Conservation (phyloP, 768 basidiomycete species). For the Candolleomyces aberdarensis region DNA sequence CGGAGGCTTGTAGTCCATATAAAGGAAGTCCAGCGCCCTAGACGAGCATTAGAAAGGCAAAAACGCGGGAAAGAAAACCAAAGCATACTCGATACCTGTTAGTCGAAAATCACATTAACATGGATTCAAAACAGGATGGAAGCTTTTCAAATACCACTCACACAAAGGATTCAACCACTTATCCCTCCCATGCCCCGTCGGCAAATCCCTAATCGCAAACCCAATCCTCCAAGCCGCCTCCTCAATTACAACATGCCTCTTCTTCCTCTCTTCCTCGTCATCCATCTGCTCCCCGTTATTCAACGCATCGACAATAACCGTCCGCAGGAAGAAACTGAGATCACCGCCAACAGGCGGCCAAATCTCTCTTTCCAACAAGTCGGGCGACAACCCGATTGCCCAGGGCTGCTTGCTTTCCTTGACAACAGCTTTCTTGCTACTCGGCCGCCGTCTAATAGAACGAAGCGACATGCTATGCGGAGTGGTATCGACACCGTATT, state of each 20-base stretch:
- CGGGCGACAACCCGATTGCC: conserved; percentile 72
- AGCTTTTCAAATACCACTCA: conserved; percentile 36
- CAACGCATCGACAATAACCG: conserved; percentile 82
- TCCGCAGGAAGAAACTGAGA: conserved; percentile 76
- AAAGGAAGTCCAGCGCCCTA: conserved; percentile 86
- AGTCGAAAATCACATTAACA: conserved; percentile 1
- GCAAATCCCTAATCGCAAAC: conserved; percentile 79
- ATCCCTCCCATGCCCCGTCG: conserved; percentile 58
- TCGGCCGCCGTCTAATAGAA: conserved; percentile 28
- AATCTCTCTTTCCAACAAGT: conserved; percentile 65
- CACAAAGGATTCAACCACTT: conserved; percentile 83
- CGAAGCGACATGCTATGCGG: conserved; percentile 32
- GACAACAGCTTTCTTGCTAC: conserved; percentile 14
- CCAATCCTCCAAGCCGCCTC: conserved; percentile 78
- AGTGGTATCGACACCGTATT: conserved; percentile 36
- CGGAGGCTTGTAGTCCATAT: conserved; percentile 89
- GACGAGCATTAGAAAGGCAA: not conserved
- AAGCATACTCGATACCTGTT: conserved; percentile 47
- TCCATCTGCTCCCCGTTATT: conserved; percentile 34
- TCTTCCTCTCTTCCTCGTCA: conserved; percentile 17
- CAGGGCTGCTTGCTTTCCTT: conserved; percentile 35
- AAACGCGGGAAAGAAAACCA: not conserved
- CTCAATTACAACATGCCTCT: conserved; percentile 28
- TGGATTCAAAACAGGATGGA: not conserved
- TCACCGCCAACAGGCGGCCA: conserved; percentile 91